These are phyloP conservation scores for Jasminum sambac DNA, from an alignment of 257 asterid genomes.

Conservation along the genomic window DNA sequence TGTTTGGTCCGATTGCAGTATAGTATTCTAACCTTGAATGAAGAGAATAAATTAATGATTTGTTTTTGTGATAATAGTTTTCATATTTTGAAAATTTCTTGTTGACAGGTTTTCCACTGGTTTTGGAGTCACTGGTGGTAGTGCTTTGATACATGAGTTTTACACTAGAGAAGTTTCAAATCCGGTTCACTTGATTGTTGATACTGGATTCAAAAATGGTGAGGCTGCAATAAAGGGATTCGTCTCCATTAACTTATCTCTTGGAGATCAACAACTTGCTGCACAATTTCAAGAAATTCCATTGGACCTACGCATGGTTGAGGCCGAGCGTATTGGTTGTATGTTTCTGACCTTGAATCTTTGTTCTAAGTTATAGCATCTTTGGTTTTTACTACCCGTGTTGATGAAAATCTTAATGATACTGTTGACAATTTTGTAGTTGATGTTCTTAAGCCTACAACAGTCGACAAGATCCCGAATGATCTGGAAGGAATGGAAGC, in stretches of 20 bases:
- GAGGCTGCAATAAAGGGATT: conserved; percentile 67
- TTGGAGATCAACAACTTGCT: conserved; percentile 92
- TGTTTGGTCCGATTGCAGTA: not conserved
- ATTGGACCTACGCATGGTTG: conserved; percentile 80
- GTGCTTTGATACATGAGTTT: conserved; percentile 81
- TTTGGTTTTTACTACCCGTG: conserved; percentile 9
- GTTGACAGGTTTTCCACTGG: conserved; percentile 86
- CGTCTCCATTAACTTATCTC: conserved; percentile 54
- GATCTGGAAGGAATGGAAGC: conserved; percentile 98
- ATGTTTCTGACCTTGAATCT: conserved; percentile 29
- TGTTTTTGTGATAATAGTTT: not conserved
- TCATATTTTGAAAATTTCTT: conserved; percentile 8
- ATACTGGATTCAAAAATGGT: conserved; percentile 60
- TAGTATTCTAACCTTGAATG: not conserved
- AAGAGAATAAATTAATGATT: not conserved
- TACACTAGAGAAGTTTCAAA: conserved; percentile 66
- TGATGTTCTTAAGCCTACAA: conserved; percentile 79
- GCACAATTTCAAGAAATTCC: conserved; percentile 95
- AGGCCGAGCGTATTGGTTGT: conserved; percentile 95
- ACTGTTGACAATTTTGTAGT: conserved; percentile 41
- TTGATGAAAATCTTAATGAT: conserved; percentile 10
- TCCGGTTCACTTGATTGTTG: conserved; percentile 85
- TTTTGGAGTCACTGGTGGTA: conserved; percentile 67
- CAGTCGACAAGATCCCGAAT: conserved; percentile 83
- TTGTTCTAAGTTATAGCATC: not conserved